phyloP scores from a whole-genome alignment of 1,139 yeast genomes.

The Candida glucosophila region DNA sequence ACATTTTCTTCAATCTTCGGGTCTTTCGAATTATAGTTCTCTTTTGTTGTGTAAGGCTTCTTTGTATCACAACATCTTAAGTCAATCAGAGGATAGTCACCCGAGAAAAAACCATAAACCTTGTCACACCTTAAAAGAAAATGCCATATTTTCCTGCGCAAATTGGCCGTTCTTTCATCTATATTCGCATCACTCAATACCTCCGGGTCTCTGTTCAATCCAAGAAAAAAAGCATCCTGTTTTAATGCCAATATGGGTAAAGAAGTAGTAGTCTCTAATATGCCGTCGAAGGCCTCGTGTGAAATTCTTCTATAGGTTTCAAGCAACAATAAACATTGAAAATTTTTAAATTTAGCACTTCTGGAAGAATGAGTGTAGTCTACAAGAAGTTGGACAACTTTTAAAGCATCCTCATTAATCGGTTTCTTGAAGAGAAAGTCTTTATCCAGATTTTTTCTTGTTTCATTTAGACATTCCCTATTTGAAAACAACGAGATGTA shows the following conservation, averaged over 20 bases:
- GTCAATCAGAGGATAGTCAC: constrained; percentile 17
- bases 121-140: constrained; percentile 17
- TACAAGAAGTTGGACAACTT: constrained; percentile 45
- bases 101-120: constrained; percentile 20
- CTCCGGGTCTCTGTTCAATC: constrained; percentile 37
- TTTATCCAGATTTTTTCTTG: constrained; percentile 18
- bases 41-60: constrained; percentile 16
- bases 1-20: constrained; percentile 14
- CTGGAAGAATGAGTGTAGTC: constrained; percentile 42
- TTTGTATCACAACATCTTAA: constrained; percentile 18
- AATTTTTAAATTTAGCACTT: constrained; percentile 39
- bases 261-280: constrained; percentile 37
- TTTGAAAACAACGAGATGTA: constrained; percentile 35
- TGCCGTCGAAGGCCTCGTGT: constrained; percentile 46
- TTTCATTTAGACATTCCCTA: constrained; percentile 10
- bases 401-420: constrained; percentile 33
- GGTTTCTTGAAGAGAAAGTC: constrained; percentile 35
- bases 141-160: constrained; percentile 49
- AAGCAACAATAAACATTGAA: constrained; percentile 37
- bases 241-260: constrained; percentile 27
- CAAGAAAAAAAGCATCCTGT: constrained; percentile 37
- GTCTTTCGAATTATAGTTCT: constrained; percentile 15
- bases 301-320: constrained; percentile 33
- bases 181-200: constrained; percentile 11
- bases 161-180: constrained; percentile 22